phyloP scores from a whole-genome alignment of 106 monocot species.

The Vanilla planifolia region DNA sequence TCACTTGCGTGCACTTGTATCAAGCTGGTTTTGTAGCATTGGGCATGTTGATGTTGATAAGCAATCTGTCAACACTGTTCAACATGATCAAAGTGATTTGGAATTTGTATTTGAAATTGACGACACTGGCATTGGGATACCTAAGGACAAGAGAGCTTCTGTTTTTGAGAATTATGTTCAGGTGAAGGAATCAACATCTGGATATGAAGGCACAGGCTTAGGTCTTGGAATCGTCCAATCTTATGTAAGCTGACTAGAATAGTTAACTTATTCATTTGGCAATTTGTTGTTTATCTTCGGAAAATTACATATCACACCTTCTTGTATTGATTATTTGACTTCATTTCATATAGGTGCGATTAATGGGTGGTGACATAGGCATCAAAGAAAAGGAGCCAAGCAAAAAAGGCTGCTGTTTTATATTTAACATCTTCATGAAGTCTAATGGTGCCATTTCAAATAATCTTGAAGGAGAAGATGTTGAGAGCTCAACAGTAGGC shows the following conservation, averaged over 20 bases:
- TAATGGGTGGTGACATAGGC: conserved; percentile 89
- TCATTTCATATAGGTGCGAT: conserved; percentile 47
- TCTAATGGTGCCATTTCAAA: conserved; percentile 7
- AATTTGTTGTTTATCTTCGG: too few relatives aligned
- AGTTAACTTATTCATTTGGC: conserved; percentile 4
- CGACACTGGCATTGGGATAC: conserved; percentile 80
- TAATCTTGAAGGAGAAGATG: conserved; percentile 10
- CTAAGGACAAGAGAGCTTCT: conserved; percentile 69
- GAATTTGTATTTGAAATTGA: conserved; percentile 85
- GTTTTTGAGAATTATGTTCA: conserved; percentile 94
- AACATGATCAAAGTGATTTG: conserved; percentile 19
- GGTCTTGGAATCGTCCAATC: conserved; percentile 97
- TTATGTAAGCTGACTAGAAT: conserved; percentile 40
- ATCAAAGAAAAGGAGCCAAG: conserved; percentile 64
- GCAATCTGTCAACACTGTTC: neutral
- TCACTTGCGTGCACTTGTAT: conserved; percentile 1
- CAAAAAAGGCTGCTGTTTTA: conserved; percentile 75
- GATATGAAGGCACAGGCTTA: conserved; percentile 74
- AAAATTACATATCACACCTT: neutral
- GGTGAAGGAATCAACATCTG: conserved; percentile 40
- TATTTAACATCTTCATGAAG: conserved; percentile 74
- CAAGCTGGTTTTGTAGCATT: conserved; percentile 12
- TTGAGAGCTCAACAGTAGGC: neutral
- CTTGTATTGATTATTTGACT: neutral
- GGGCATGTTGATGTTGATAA: neutral